Conservation (phyloP, 306 rosid genomes). For the Glycine soja region DNA sequence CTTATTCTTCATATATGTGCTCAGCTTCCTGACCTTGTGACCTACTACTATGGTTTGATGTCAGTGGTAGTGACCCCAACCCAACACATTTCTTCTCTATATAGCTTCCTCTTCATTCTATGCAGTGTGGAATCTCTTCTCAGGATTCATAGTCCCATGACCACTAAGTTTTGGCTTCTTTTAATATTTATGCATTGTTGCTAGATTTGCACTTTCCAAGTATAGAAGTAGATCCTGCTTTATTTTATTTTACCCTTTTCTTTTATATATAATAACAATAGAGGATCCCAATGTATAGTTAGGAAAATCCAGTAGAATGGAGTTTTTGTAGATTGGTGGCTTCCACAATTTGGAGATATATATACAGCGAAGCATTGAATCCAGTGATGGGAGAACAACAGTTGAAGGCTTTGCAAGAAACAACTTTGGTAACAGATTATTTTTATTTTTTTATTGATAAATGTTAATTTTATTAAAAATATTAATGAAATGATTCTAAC, state of each 20-base stretch:
- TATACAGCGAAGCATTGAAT: constrained; percentile 34
- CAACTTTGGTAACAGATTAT: constrained; percentile 42
- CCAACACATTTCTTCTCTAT: constrained; percentile 53
- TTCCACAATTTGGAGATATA: constrained; percentile 65
- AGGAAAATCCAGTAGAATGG: constrained; percentile 66
- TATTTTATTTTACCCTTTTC: no score
- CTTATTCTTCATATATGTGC: no score
- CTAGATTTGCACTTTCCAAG: background rate
- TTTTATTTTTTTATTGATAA: no score
- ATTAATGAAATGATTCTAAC: no score
- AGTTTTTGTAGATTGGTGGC: constrained; percentile 63
- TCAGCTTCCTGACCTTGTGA: no score
- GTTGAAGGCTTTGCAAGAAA: constrained; percentile 45
- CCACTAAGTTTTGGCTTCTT: constrained; percentile 51
- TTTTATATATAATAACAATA: background rate
- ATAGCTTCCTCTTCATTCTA: constrained; percentile 54
- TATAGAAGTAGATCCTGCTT: background rate
- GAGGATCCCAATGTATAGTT: constrained; percentile 64
- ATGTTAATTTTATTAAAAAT: no score
- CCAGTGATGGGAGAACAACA: constrained; percentile 26
- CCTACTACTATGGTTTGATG: constrained; percentile 51
- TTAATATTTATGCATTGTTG: background rate
- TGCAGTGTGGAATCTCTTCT: constrained; percentile 62
- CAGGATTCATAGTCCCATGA: constrained; percentile 63
- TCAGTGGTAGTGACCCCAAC: constrained; percentile 60